Base-by-base conservation (phyloP, 805 yeast species). In the Lachancea waltii region DNA sequence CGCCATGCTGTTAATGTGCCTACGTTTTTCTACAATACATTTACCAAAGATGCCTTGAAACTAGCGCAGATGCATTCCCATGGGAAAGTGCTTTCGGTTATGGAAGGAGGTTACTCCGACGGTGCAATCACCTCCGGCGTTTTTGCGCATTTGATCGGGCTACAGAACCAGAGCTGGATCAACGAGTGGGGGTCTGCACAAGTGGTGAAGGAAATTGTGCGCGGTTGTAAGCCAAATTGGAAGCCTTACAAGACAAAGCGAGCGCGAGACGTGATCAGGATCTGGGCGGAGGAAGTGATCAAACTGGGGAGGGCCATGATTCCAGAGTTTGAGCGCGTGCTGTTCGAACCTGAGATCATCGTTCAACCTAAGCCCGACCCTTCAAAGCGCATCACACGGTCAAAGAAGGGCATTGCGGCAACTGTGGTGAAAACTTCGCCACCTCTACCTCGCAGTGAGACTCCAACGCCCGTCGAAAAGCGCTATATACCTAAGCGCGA, bases 61-160 rank as follows among this genome's bases (percentile, higher is more conserved):
- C 60, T 85, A 32, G 84, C 92, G 4, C 72, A 79, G 41, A 66
- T 72, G 33, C 81, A 73, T 49, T 63, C 80, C 5, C 60, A 69
- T 8, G 83, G 89, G 8, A 75, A 74, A 42, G 64, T 84, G 0
- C 47, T 85, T 0, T 82, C 94, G 1, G 58, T 85, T 16, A 60
- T 85, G 46, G 95, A 85, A 62, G 95, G 95, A 18, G 95, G 95
- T 1, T 85, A 85, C 54, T 80, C 92, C 0, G 87, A 84, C 50
- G 81, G 82, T 3, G 95, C 95, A 0, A 67, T 85, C 13, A 61
- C 79, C 1, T 81, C 92, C 1, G 95, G 95, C 9, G 77, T 81
- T 0, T 81, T 83, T 53, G 74, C 92, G 4, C 94, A 85, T 55
- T 61, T 85, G 38, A 73, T 81, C 26, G 95, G 94, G 0, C 56